Evolutionary conservation across 345 rosid species (phyloP).

Genomic region (Pistacia vera): DNA sequence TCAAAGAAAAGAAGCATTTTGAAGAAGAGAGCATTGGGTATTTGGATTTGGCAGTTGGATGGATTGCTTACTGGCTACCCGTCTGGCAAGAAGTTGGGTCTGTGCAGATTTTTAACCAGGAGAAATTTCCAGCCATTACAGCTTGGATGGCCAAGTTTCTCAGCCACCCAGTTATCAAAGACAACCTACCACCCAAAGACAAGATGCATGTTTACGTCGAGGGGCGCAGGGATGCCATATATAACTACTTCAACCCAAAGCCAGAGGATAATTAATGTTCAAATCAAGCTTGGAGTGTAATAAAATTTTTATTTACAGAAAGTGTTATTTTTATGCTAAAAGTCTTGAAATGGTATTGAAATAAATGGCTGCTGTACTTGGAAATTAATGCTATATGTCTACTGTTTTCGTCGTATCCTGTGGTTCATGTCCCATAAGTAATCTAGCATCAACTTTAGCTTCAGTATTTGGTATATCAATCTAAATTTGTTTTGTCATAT

Average conservation of each 20-base stretch:
- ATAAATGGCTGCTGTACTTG: too few species aligned
- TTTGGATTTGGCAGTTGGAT: constrained; percentile 36
- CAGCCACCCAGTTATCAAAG: constrained; percentile 28
- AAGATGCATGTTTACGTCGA: constrained; percentile 28
- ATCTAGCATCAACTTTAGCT: too few species aligned
- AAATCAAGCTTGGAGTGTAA: too few species aligned
- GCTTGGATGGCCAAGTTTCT: constrained; percentile 35
- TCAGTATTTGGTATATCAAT: too few species aligned
- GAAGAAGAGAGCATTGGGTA: constrained; percentile 41
- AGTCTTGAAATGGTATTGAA: too few species aligned
- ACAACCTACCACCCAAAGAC: constrained; percentile 32
- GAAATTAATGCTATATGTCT: too few species aligned
- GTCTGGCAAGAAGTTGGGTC: constrained; percentile 34
- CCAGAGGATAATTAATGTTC: too few species aligned
- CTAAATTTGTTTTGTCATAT: too few species aligned
- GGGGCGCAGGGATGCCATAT: constrained; percentile 5
- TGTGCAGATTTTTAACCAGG: constrained; percentile 13
- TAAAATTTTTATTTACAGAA: too few species aligned
- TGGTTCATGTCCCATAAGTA: too few species aligned
- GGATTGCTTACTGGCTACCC: constrained; percentile 35
- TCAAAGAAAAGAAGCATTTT: constrained; percentile 29
- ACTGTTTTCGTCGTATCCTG: too few species aligned
- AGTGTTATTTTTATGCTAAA: too few species aligned
- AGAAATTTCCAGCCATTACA: constrained; percentile 27
- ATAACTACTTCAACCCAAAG: not conserved